Percentiles rank a stretch among this genome's conserved stretches.
Evolutionary conservation across 2,329 filamentous ascomycete species (phyloP).

Genomic region (Sarocladium kiliense): DNA sequence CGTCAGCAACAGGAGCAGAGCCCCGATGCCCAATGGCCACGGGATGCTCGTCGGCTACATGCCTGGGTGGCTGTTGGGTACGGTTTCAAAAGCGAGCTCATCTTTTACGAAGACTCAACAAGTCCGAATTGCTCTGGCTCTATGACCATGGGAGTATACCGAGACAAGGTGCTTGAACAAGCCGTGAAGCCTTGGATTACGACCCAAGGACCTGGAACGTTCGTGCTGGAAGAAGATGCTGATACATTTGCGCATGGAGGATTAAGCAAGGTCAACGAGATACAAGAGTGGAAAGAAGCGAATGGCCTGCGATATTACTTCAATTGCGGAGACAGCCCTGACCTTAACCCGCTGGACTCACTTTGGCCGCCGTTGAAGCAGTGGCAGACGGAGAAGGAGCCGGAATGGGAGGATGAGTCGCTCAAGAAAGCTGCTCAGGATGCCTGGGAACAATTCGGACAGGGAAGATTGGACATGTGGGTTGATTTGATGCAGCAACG

Average conservation of each 20-base stretch:
- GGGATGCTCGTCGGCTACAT: slow-evolving; percentile 28
- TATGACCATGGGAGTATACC: slow-evolving; percentile 30
- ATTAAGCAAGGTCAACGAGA: slow-evolving; percentile 28
- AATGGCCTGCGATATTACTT: slow-evolving; percentile 26
- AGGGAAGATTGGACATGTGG: slow-evolving; percentile 30
- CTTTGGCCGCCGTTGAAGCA: slow-evolving; percentile 29
- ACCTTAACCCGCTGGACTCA: slow-evolving; percentile 29
- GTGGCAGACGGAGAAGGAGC: slow-evolving; percentile 20
- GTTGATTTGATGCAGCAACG: slow-evolving; percentile 31
- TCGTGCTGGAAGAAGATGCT: slow-evolving; percentile 29
- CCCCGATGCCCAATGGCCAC: slow-evolving; percentile 24
- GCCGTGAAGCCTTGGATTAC: slow-evolving; percentile 28
- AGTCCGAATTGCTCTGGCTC: slow-evolving; percentile 25
- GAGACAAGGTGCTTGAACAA: slow-evolving; percentile 27
- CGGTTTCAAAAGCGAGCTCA: slow-evolving; percentile 30
- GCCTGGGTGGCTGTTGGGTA: slow-evolving; percentile 30
- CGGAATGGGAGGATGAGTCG: slow-evolving; percentile 29
- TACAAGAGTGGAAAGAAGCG: slow-evolving; percentile 30
- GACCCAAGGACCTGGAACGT: slow-evolving; percentile 10
- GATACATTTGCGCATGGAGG: slow-evolving; percentile 30
- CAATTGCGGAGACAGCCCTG: slow-evolving; percentile 31
- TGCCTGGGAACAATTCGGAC: slow-evolving; percentile 23
- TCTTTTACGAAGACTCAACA: slow-evolving; percentile 32
- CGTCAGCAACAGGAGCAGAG: slow-evolving; percentile 3
- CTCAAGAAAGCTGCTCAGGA: slow-evolving; percentile 24